phyloP scores from a whole-genome alignment of 2,329 filamentous ascomycete species.

The Beauveria scarabaeidicola region DNA sequence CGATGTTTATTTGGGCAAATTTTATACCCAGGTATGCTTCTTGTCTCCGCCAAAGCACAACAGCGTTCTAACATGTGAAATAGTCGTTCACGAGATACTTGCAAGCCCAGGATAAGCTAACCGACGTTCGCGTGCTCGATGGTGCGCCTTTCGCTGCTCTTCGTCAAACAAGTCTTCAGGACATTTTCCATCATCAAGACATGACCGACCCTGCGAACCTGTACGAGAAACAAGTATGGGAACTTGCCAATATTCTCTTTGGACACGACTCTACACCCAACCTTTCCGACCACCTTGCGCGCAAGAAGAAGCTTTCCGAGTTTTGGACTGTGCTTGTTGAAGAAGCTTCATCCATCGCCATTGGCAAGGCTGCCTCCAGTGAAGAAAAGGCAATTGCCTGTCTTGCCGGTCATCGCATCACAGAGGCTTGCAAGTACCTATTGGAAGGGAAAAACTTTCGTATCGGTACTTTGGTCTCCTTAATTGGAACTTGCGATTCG shows the following conservation, averaged over 20 bases:
- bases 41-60: not conserved
- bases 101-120: slow-evolving; percentile 44
- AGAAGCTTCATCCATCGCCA: slow-evolving; percentile 43
- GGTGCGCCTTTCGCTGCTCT: slow-evolving; percentile 53
- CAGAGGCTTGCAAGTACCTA: slow-evolving; percentile 75
- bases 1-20: slow-evolving; percentile 56
- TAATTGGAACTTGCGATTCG: slow-evolving; percentile 65
- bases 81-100: slow-evolving; percentile 50
- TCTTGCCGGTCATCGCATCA: slow-evolving; percentile 68
- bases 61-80: slow-evolving; percentile 13
- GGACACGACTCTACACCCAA: slow-evolving; percentile 49
- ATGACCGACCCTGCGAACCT: slow-evolving; percentile 35
- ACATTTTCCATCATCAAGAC: slow-evolving; percentile 33
- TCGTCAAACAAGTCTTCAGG: slow-evolving; percentile 26
- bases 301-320: slow-evolving; percentile 57
- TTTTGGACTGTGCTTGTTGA: slow-evolving; percentile 62
- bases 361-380: slow-evolving; percentile 50
- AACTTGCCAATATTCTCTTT: slow-evolving; percentile 78
- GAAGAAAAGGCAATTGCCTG: slow-evolving; percentile 81
- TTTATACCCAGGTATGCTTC: slow-evolving; percentile 44
- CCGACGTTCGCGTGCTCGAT: slow-evolving; percentile 43
- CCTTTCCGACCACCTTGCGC: slow-evolving; percentile 29
- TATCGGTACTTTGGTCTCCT: slow-evolving; percentile 73
- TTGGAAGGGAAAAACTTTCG: slow-evolving; percentile 69
- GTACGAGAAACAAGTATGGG: slow-evolving; percentile 74